Base-by-base conservation (phyloP, 2,329 filamentous ascomycete species). In the Aspergillus proliferans region DNA sequence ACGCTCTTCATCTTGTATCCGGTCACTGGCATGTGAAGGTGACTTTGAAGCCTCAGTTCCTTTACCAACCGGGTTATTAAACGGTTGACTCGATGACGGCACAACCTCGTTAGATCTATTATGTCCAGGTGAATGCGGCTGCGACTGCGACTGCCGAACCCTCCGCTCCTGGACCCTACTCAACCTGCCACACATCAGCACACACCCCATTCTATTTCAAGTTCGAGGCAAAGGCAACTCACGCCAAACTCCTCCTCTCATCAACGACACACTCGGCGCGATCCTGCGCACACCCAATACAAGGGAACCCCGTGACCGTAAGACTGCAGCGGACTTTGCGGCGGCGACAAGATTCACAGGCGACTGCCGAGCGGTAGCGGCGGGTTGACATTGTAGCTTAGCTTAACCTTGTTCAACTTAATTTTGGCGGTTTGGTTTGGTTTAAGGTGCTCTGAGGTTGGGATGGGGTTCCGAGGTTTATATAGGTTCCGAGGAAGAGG, bases 271-370 rank as follows among this genome's bases (percentile, higher is more conserved):
- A 67, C 19, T 60, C 52, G 1, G 55, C 49, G 22, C 49, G 47
- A 48, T 67, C 61, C 45, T 63, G 60, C 10, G 58, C 54, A 54
- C 65, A 67, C 5, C 59, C 60, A 21, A 60, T 52, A 34, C 63
- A 67, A 4, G 65, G 64, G 3, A 61, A 44, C 1, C 59, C 60
- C 4, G 60, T 62, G 18, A 61, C 50, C 3, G 52, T 57, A 19
- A 61, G 45, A 22, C 59, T 60, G 45, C 61, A 64, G 39, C 57
- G 56, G 6, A 63, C 59, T 48, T 63, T 64, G 18, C 61, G 60
- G 46, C 45, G 45, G 12, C 56, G 52, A 22, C 56, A 58, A 21
- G 47, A 36, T 5, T 55, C 47, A 40, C 56, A 58, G 3, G 56
- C 56, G 10, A 58, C 33, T 2, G 46, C 49, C 4, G 54, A 52